Evolutionary conservation across 768 basidiomycete species (phyloP), one percentile per base, ranked within the genome.

Genomic region (Paxillus rubicundulus): DNA sequence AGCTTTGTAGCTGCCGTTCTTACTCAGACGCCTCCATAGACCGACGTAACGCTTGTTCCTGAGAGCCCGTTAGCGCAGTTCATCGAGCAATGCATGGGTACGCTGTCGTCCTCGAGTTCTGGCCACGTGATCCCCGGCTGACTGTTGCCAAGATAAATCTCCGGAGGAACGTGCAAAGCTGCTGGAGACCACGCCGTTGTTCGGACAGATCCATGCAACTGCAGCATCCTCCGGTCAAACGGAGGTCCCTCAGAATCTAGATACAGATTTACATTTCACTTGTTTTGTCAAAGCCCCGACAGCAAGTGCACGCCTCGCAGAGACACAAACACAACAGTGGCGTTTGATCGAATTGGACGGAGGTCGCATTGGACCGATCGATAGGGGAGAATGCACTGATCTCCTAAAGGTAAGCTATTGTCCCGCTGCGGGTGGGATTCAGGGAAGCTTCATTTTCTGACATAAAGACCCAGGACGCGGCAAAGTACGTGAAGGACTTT

Each of bases 311-410:
- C 59, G 16, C 51, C 50, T 18, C 12, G 43, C 28, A 49, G 55
- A 39, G 49, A 66, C 17, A 52, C 14, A 30, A 58, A 61, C 9
- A 55, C 69, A 55, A 59, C 62, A 33, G 62, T 63, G 56, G 70
- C 77, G 87, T 42, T 67, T 97, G 7, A 72, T 96, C 41, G 95
- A 97, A 68, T 73, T 98, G 43, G 93, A 97, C 70, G 94, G 94
- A 1, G 72, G 82, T 39, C 72, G 94, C 40, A 70, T 65, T 9
- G 89, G 89, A 3, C 92, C 94, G 1, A 75, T 97, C 58, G 93
- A 97, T 65, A 78, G 85, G 58, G 90, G 90, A 0, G 73, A 75
- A 52, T 82, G 81, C 57, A 69, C 54, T 1, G 74, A 87, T 63
- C 70, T 92, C 40, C 66, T 92, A 46, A 64, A 74, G 65, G 89